Base-by-base conservation (phyloP, 768 basidiomycete genomes). In the Lentinula edodes region DNA sequence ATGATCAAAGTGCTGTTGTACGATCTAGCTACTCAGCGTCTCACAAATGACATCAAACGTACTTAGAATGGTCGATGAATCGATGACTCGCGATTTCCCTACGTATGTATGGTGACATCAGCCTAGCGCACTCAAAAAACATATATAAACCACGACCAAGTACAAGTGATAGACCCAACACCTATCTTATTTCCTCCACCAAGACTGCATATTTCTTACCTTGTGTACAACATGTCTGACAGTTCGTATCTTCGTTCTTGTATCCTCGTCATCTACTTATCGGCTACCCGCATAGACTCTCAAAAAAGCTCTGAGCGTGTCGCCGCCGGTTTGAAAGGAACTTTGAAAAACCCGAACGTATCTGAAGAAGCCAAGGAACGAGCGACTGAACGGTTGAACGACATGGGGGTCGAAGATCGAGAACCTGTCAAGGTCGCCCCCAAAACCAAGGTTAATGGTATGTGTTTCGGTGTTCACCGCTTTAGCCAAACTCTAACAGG, bases 341-440 rank as follows among this genome's bases (percentile, higher is more conserved):
- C 84, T 23, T 75, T 85, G 10, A 71, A 77, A 61, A 86, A 86
- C 67, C 84, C 83, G 0, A 74, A 81, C 62, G 81, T 83, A 36
- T 83, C 82, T 9, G 73, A 74, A 2, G 78, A 77, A 61, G 86
- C 84, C 0, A 83, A 82, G 64, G 72, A 71, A 35, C 74, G 75
- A 32, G 85, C 84, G 1, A 68, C 62, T 20, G 73, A 78, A 59
- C 71, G 75, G 12, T 74, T 86, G 18, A 72, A 76, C 2, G 68
- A 72, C 15, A 60, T 73, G 60, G 60, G 62, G 4, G 53, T 48
- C 18, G 43, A 50, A 16, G 50, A 48, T 8, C n/a, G 38, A 6
- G 41, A 48, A n/a, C 46, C 20, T 0, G n/a, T 23, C 2, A 48
- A 48, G 23, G 46, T 16, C 5, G 36, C n/a, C 2, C 3, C 2